A percentile compares a stretch with the other conserved stretches of the same genome.
These are phyloP conservation scores for Phalaenopsis hybrid DNA, from an alignment of 116 monocot genomes.

Conservation along the genomic window DNA sequence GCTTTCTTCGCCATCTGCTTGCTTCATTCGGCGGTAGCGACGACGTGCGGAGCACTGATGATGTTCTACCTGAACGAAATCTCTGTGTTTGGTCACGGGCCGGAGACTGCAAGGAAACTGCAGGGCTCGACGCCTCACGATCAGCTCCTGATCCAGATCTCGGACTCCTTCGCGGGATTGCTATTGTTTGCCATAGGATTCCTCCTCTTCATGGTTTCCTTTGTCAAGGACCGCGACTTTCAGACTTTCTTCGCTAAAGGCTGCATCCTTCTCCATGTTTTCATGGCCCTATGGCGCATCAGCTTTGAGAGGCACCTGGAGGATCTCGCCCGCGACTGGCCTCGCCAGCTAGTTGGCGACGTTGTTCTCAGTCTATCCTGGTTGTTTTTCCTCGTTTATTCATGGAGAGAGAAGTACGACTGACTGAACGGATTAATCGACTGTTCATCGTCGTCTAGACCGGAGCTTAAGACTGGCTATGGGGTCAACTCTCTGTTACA, in stretches of 20 bases:
- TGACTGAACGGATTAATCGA: conserved; percentile 15
- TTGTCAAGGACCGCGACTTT: conserved; percentile 72
- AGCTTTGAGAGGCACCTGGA: conserved; percentile 79
- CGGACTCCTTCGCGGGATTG: conserved; percentile 89
- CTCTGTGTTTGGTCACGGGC: conserved; percentile 55
- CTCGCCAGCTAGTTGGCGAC: conserved; percentile 75
- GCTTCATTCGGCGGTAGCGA: conserved; percentile 50
- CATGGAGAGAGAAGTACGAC: conserved; percentile 93
- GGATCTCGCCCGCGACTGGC: conserved; percentile 70
- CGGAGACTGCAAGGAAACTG: conserved; percentile 63
- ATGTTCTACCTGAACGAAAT: conserved; percentile 78
- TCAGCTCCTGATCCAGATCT: conserved; percentile 76
- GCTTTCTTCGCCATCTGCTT: conserved; percentile 67
- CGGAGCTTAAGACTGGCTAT: no score
- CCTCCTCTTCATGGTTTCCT: conserved; percentile 92
- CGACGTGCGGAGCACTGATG: conserved; percentile 72
- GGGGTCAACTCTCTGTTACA: no score
- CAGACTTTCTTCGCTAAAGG: conserved; percentile 94
- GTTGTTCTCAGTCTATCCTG: conserved; percentile 69
- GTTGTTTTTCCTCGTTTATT: conserved; percentile 69
- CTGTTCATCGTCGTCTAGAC: no score
- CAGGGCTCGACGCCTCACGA: conserved; percentile 85
- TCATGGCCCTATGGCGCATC: conserved; percentile 75
- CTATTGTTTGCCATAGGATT: conserved; percentile 67
- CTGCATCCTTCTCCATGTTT: conserved; percentile 60